Conservation (phyloP, 2,329 filamentous ascomycete genomes). For the Peltaster fructicola region DNA sequence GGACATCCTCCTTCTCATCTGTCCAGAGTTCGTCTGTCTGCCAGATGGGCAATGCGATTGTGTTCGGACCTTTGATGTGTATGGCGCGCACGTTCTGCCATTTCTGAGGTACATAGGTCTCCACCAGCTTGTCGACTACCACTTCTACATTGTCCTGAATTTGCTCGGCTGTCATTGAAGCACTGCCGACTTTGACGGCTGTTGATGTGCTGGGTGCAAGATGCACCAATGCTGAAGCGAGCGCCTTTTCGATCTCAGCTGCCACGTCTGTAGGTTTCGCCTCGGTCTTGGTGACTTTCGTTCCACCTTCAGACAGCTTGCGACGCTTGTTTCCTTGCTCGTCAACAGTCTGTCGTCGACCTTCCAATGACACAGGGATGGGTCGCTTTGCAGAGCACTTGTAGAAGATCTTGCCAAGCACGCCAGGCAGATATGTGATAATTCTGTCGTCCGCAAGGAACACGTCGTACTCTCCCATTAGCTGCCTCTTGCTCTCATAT, state of each 20-base stretch:
- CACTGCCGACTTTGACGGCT: slow-evolving; percentile 60
- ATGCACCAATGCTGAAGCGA: slow-evolving; percentile 63
- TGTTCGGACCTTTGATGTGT: slow-evolving; percentile 81
- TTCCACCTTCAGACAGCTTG: slow-evolving; percentile 22
- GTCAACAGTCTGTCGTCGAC: slow-evolving; percentile 25
- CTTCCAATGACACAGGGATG: slow-evolving; percentile 59
- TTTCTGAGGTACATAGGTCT: slow-evolving; percentile 66
- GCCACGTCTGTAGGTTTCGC: slow-evolving; percentile 50
- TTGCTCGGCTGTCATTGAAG: slow-evolving; percentile 56
- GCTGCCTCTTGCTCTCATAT: slow-evolving; percentile 72
- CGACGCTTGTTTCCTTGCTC: slow-evolving; percentile 37
- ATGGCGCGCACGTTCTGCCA: slow-evolving; percentile 74
- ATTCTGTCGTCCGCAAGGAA: slow-evolving; percentile 89
- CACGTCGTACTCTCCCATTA: slow-evolving; percentile 73
- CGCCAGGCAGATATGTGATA: slow-evolving; percentile 49
- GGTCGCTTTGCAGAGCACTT: slow-evolving; percentile 68
- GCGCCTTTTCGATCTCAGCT: slow-evolving; percentile 61
- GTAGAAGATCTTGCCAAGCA: slow-evolving; percentile 87
- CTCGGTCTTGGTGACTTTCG: slow-evolving; percentile 25
- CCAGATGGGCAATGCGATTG: slow-evolving; percentile 85
- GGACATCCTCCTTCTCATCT: slow-evolving; percentile 50
- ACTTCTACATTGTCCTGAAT: slow-evolving; percentile 65
- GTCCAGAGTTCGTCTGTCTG: slow-evolving; percentile 82
- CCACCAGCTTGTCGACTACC: slow-evolving; percentile 50
- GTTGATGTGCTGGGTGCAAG: slow-evolving; percentile 65